Base-by-base conservation (phyloP, 352 stramenopile genomes). In the Globisporangium camurandrum region DNA sequence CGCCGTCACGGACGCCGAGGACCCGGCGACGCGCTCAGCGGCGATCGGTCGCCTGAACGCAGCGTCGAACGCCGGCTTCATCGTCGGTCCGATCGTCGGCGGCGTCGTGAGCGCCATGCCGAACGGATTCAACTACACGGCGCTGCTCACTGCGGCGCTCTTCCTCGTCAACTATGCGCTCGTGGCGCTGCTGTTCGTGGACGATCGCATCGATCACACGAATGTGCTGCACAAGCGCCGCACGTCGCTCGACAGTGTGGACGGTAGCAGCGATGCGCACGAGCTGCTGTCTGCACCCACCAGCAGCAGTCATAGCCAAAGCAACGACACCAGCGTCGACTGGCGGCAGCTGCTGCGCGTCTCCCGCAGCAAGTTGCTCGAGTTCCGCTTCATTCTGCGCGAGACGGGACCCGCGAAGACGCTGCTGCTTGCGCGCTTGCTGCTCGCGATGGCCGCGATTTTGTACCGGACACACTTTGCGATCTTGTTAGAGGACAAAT, bases 391-490 rank as follows among this genome's bases (percentile, higher is more conserved):
- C 46, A 75, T 88, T 43, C 64, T 88, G 12, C 68, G 76, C 26
- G 72, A 84, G 54, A 84, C 67, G 3, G 75, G 75, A 3, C 60
- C 75, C 22, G 74, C 80, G 11, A 75, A 87, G 50, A 85, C 67
- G 42, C 62, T 92, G 43, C 59, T 92, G 30, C 31, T 86, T 38
- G 80, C 79, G 31, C 77, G 77, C 2, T 50, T 92, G 34, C 55
- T 92, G 56, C 70, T 89, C 49, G 73, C 80, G 8, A 86, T 86
- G 66, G 75, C 77, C 9, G 73, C 73, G 31, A 84, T 92, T 54
- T 49, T 92, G 24, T 88, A 88, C 31, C 77, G 80, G 34, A 86
- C 77, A 11, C 80, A 92, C 43, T 92, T 92, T 30, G 83, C 75
- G 9, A 67, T 75, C 40, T 52, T 92, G 37, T 59, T 92, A 2